These are phyloP conservation scores for Panaeolus papilionaceus DNA, from an alignment of 768 basidiomycete genomes.

Conservation along the genomic window DNA sequence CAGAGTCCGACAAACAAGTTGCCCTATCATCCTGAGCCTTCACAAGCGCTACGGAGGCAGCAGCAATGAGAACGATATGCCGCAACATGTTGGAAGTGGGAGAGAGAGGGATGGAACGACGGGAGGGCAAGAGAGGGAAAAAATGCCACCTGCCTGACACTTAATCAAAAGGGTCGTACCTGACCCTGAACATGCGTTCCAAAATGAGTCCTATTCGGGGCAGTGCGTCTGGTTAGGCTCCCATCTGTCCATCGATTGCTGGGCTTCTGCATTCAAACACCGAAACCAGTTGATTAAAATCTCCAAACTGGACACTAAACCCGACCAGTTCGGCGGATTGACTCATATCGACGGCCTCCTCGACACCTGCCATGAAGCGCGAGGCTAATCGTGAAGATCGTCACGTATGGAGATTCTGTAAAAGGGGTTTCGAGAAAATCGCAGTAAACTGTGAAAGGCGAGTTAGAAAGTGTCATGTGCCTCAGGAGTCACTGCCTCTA, in stretches of 20 bases:
- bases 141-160: neutral
- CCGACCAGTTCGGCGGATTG: slow-evolving; percentile 3
- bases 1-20: neutral
- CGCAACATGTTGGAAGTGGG: neutral
- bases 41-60: neutral
- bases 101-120: neutral
- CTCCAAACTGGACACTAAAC: neutral
- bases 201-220: neutral
- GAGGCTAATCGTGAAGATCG: neutral
- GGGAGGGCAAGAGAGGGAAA: neutral
- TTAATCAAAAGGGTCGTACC: slow-evolving; percentile 9
- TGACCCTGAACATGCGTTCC: slow-evolving; percentile 11
- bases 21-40: slow-evolving; percentile 6
- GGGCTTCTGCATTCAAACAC: neutral
- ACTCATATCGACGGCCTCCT: neutral
- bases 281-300: slow-evolving; percentile 1
- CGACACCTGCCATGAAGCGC: slow-evolving; percentile 1
- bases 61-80: neutral
- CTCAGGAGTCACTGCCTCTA: too few species aligned
- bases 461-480: too few species aligned
- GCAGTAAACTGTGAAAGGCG: too few species aligned
- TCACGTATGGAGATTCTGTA: neutral
- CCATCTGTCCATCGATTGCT: neutral
- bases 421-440: neutral
- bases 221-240: neutral